phyloP scores from a whole-genome alignment of 2,329 filamentous ascomycete genomes.

The Capronia coronata region DNA sequence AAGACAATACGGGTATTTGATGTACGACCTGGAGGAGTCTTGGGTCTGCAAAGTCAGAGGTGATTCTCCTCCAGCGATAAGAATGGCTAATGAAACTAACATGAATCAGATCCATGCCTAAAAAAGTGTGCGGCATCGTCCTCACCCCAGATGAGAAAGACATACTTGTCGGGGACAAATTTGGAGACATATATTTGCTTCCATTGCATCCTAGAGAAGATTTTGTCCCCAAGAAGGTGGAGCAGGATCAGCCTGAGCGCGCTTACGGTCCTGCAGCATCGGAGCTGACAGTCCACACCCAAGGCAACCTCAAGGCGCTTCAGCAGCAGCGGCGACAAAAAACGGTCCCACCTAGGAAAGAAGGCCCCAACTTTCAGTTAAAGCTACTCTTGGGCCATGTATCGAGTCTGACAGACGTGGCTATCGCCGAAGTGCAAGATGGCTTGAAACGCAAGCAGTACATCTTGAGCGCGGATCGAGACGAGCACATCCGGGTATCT shows the following conservation, averaged over 20 bases:
- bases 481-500: constrained; percentile 84
- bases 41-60: constrained; percentile 68
- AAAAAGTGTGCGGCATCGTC: constrained; percentile 71
- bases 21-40: constrained; percentile 50
- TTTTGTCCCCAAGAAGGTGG: constrained; percentile 35
- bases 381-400: constrained; percentile 84
- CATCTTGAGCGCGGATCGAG: constrained; percentile 62
- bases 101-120: constrained; percentile 66
- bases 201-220: constrained; percentile 54
- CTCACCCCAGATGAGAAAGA: constrained; percentile 63
- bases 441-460: constrained; percentile 45
- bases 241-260: constrained; percentile 29
- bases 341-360: constrained; percentile 42
- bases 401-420: constrained; percentile 79
- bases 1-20: constrained; percentile 82
- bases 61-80: constrained; percentile 35
- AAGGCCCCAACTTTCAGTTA: constrained; percentile 60
- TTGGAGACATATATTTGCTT: constrained; percentile 88
- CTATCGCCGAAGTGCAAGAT: constrained; percentile 46
- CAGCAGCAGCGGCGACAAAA: constrained; percentile 48
- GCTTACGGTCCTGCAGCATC: constrained; percentile 49
- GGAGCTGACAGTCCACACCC: constrained; percentile 55
- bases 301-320: constrained; percentile 52
- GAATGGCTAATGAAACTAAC: constrained; percentile 28
- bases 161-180: constrained; percentile 86